Percentiles rank a stretch among this genome's conserved stretches.
phyloP scores from a whole-genome alignment of 176 grass and related monocot genomes.

The Metroxylon sagu region DNA sequence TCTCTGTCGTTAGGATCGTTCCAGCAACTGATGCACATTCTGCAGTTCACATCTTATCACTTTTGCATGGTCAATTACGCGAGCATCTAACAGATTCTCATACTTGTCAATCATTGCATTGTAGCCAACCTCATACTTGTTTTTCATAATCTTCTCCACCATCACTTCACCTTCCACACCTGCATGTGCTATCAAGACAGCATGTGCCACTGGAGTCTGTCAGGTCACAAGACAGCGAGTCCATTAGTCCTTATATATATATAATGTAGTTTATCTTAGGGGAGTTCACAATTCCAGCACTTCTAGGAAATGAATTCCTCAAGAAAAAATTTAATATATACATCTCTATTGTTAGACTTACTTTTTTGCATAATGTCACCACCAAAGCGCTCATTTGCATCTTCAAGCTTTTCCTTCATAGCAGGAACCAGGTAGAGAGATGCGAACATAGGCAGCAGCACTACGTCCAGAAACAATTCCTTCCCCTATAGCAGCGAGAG shows the following conservation, averaged over 20 bases:
- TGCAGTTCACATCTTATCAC: slow-evolving; percentile 72
- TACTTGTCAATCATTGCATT: slow-evolving; percentile 78
- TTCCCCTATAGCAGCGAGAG: slow-evolving; percentile 89
- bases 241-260: too few relatives aligned
- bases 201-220: slow-evolving; percentile 62
- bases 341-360: slow-evolving; percentile 9
- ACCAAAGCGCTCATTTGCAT: slow-evolving; percentile 74
- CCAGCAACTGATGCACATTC: slow-evolving; percentile 59
- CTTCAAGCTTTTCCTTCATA: slow-evolving; percentile 74
- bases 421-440: slow-evolving; percentile 62
- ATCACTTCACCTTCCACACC: slow-evolving; percentile 86
- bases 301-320: too few relatives aligned
- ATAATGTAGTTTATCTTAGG: too few relatives aligned
- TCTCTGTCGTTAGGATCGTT: slow-evolving; percentile 78
- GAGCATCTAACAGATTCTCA: slow-evolving; percentile 71
- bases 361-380: slow-evolving; percentile 88
- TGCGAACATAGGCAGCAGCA: slow-evolving; percentile 55
- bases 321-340: too few relatives aligned
- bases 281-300: too few relatives aligned
- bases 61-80: slow-evolving; percentile 80
- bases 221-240: neutral
- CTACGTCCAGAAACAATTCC: slow-evolving; percentile 83
- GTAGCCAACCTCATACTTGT: slow-evolving; percentile 69
- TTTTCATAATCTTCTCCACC: slow-evolving; percentile 65
- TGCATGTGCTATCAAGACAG: slow-evolving; percentile 64